Evolutionary conservation across 2,329 filamentous ascomycete genomes (phyloP).

Genomic region (Dichotomopilus funicola): DNA sequence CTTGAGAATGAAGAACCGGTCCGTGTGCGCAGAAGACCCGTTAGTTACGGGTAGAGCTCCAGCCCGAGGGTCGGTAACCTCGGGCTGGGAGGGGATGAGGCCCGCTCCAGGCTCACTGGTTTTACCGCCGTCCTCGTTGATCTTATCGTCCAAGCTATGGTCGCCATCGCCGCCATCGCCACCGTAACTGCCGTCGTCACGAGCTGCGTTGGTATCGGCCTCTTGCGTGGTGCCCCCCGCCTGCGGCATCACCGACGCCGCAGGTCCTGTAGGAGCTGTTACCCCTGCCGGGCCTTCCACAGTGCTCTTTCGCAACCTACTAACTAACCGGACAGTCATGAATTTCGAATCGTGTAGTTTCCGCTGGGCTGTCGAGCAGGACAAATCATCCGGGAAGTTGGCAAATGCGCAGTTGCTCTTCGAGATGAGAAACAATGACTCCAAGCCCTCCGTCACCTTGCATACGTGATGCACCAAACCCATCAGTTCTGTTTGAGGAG

Average conservation of each 20-base stretch:
- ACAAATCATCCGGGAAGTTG: conserved; percentile 78
- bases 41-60: conserved; percentile 11
- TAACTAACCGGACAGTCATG: conserved; percentile 77
- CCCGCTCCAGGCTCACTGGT: background rate
- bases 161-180: background rate
- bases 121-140: too few species aligned
- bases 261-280: conserved; percentile 50
- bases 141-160: background rate
- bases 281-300: conserved; percentile 41
- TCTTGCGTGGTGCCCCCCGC: conserved; percentile 8
- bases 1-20: conserved; percentile 88
- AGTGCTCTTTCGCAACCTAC: conserved; percentile 61
- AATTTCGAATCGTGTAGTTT: conserved; percentile 89
- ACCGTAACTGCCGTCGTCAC: background rate
- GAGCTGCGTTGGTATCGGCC: background rate
- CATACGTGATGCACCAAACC: conserved; percentile 89
- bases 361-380: conserved; percentile 69
- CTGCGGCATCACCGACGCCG: conserved; percentile 29
- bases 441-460: conserved; percentile 67
- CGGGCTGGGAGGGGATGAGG: background rate
- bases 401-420: conserved; percentile 98
- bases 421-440: conserved; percentile 88
- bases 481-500: conserved; percentile 73
- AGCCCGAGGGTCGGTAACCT: conserved; percentile 10
- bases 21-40: conserved; percentile 36